Conservation (phyloP, 2,329 filamentous ascomycete species). For the Nannizziopsis arthrosporioides region DNA sequence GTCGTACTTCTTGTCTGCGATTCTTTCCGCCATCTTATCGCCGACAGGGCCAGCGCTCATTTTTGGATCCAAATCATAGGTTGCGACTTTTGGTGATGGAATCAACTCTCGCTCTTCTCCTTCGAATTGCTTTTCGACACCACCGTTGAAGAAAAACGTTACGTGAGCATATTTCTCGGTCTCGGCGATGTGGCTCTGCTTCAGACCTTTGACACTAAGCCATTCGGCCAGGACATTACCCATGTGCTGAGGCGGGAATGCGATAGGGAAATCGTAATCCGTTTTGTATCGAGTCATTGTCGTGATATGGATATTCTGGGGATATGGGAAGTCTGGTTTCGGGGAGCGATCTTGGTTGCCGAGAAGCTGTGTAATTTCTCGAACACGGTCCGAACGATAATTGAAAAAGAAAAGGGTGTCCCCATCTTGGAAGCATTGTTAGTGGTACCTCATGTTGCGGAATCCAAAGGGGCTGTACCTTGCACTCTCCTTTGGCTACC, state of each 20-base stretch:
- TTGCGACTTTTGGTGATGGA: conserved; percentile 85
- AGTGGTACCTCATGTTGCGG: background rate
- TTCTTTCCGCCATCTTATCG: conserved; percentile 76
- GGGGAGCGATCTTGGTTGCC: conserved; percentile 87
- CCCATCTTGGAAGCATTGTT: conserved; percentile 46
- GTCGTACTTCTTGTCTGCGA: conserved; percentile 74
- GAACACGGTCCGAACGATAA: conserved; percentile 95
- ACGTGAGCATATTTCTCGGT: conserved; percentile 99
- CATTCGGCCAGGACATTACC: conserved; percentile 97
- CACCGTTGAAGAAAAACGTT: conserved; percentile 99
- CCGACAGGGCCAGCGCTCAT: conserved; percentile 92
- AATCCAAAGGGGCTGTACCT: conserved; percentile 40
- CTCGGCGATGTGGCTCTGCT: conserved; percentile 94
- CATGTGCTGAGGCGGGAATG: conserved; percentile 92
- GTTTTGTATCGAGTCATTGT: conserved; percentile 99
- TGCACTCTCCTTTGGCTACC: conserved; percentile 77
- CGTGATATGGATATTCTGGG: conserved; percentile 72
- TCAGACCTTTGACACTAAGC: conserved; percentile 74
- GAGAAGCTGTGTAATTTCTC: conserved; percentile 88
- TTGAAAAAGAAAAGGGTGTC: conserved; percentile 99
- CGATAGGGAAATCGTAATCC: conserved; percentile 82
- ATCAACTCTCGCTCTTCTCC: conserved; percentile 90
- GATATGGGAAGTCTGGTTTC: conserved; percentile 81
- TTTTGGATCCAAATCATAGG: conserved; percentile 87
- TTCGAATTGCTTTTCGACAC: conserved; percentile 90